These are phyloP conservation scores for Sclerospora graminicola DNA, from an alignment of 352 stramenopile genomes.

Conservation along the genomic window DNA sequence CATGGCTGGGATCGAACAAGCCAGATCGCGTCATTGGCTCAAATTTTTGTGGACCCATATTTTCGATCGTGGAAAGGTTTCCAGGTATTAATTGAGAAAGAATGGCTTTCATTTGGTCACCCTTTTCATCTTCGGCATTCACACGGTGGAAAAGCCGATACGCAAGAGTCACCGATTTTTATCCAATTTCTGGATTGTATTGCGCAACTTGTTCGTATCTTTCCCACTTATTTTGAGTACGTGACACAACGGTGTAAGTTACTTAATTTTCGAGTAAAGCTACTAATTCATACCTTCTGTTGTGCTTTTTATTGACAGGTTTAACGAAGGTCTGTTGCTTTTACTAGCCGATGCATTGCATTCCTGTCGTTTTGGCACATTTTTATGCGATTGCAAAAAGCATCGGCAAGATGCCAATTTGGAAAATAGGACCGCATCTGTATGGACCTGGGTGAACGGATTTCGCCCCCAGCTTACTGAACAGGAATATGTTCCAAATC, in stretches of 20 bases:
- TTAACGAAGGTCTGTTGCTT: slow-evolving; percentile 90
- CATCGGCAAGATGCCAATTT: slow-evolving; percentile 47
- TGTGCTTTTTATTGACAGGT: slow-evolving; percentile 30
- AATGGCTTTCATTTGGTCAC: slow-evolving; percentile 76
- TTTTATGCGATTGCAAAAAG: slow-evolving; percentile 94
- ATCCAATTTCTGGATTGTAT: slow-evolving; percentile 82
- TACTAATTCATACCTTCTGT: too few species aligned
- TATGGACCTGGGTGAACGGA: slow-evolving; percentile 80
- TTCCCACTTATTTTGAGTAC: slow-evolving; percentile 93
- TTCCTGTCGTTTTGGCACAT: slow-evolving; percentile 96
- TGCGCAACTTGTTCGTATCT: slow-evolving; percentile 84
- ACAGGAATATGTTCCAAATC: slow-evolving; percentile 34
- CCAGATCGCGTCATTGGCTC: slow-evolving; percentile 72
- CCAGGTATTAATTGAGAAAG: slow-evolving; percentile 76
- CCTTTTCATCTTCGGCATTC: slow-evolving; percentile 73
- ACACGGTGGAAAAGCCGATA: slow-evolving; percentile 67
- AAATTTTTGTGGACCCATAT: slow-evolving; percentile 69
- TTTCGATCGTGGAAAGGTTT: slow-evolving; percentile 74
- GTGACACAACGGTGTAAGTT: neutral
- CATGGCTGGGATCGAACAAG: slow-evolving; percentile 86
- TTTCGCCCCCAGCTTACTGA: slow-evolving; percentile 55
- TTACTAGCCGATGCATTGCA: slow-evolving; percentile 93
- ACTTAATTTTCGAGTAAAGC: too few species aligned
- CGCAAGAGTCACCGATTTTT: slow-evolving; percentile 78
- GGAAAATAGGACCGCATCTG: slow-evolving; percentile 49